These are phyloP conservation scores for Clarireedia monteithiana DNA, from an alignment of 2,329 filamentous ascomycete species.

Conservation along the genomic window DNA sequence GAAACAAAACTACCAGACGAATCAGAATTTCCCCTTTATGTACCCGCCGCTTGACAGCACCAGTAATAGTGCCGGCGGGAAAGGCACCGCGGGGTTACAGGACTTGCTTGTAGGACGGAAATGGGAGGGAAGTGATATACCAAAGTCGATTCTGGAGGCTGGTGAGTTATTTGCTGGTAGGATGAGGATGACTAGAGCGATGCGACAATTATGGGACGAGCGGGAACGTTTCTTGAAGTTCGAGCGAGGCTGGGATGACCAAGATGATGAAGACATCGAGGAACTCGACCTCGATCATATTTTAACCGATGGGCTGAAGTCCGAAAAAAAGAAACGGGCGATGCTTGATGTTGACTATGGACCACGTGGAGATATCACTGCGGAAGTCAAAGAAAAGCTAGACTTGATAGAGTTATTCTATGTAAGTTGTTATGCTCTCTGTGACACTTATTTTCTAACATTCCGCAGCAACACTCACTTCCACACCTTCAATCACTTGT, in stretches of 20 bases:
- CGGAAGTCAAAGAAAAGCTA: conserved; percentile 56
- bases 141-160: conserved; percentile 89
- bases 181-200: conserved; percentile 84
- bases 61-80: conserved; percentile 86
- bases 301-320: conserved; percentile 35
- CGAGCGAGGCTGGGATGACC: conserved; percentile 74
- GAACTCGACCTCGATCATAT: conserved; percentile 35
- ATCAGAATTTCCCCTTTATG: conserved; percentile 96
- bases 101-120: conserved; percentile 71
- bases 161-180: conserved; percentile 84
- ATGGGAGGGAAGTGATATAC: conserved; percentile 93
- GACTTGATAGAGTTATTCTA: conserved; percentile 77
- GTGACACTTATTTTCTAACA: conserved; percentile 26
- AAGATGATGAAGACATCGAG: conserved; percentile 35
- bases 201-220: conserved; percentile 91
- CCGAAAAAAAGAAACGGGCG: conserved; percentile 34
- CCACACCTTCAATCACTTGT: conserved; percentile 87
- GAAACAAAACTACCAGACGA: conserved; percentile 99
- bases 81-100: conserved; percentile 73
- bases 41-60: conserved; percentile 87
- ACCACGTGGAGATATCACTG: conserved; percentile 40
- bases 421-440: conserved; percentile 44
- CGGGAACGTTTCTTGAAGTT: conserved; percentile 86
- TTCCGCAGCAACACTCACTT: conserved; percentile 57
- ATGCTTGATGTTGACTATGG: conserved; percentile 40